These are phyloP conservation scores for Didymella glomerata DNA, from an alignment of 2,329 filamentous ascomycete species.

Conservation along the genomic window DNA sequence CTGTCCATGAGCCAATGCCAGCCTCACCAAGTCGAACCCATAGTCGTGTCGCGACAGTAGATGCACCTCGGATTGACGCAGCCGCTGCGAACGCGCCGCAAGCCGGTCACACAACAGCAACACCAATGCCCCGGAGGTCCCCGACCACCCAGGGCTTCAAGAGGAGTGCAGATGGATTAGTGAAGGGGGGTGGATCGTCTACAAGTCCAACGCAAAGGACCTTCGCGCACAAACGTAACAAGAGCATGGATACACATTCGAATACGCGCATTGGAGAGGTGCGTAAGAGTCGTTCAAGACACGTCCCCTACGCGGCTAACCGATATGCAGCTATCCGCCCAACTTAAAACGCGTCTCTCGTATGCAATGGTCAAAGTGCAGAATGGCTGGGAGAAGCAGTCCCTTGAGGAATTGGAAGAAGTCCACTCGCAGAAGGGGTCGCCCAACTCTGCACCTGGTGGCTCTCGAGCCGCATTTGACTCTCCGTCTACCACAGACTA, in stretches of 20 bases:
- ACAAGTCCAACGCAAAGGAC: conserved; percentile 24
- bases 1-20: conserved; percentile 27
- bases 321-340: conserved; percentile 70
- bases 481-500: conserved; percentile 41
- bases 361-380: conserved; percentile 94
- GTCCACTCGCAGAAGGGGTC: conserved; percentile 74
- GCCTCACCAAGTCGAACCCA: conserved; percentile 62
- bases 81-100: conserved; percentile 37
- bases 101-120: conserved; percentile 46
- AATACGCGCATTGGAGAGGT: conserved; percentile 80
- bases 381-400: conserved; percentile 83
- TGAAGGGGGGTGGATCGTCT: conserved; percentile 58
- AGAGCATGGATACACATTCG: conserved; percentile 72
- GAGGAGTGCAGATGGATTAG: conserved; percentile 76
- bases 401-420: conserved; percentile 79
- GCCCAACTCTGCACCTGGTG: conserved; percentile 67
- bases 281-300: conserved; percentile 44
- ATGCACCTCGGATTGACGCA: conserved; percentile 36
- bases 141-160: conserved; percentile 65
- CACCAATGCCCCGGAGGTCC: conserved; percentile 54
- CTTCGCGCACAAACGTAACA: conserved; percentile 72
- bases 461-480: conserved; percentile 41
- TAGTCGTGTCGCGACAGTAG: conserved; percentile 42
- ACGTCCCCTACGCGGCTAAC: conserved; percentile 34
- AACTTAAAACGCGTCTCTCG: conserved; percentile 82